Conservation (phyloP, 78 protist species). For the Dictyostelium purpureum region DNA sequence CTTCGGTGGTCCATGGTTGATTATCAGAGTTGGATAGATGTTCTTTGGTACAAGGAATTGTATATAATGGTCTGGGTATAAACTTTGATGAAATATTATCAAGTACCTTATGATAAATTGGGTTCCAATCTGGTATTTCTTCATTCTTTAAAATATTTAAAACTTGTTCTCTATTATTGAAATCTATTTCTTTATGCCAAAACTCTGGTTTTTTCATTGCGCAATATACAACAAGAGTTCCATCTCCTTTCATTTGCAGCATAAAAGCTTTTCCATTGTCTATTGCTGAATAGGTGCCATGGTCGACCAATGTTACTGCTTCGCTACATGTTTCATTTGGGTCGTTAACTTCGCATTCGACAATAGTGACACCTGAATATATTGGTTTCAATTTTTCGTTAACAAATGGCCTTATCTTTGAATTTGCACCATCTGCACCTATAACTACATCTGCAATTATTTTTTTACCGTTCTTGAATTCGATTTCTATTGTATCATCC, state of each 20-base stretch:
- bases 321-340: not conserved
- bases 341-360: not conserved
- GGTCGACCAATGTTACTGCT: not conserved
- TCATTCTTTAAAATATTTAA: too few relatives aligned
- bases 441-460: not conserved
- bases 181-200: not conserved
- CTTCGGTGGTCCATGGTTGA: not conserved
- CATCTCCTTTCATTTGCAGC: not conserved
- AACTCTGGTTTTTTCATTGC: not conserved
- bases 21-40: too few relatives aligned
- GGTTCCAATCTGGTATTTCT: not conserved
- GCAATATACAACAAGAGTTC: not conserved
- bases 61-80: not conserved
- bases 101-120: too few relatives aligned
- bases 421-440: constrained; percentile 38
- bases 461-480: not conserved
- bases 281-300: not conserved
- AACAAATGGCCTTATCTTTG: not conserved
- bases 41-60: not conserved
- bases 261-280: not conserved
- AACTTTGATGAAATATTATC: not conserved
- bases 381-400: not conserved
- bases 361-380: not conserved
- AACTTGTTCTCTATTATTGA: not conserved
- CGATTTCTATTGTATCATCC: not conserved